A percentile compares a stretch with the other conserved stretches of the same genome.
These are phyloP conservation scores for Candida frijolesensis DNA, from an alignment of 1,139 yeast species.

Conservation along the genomic window DNA sequence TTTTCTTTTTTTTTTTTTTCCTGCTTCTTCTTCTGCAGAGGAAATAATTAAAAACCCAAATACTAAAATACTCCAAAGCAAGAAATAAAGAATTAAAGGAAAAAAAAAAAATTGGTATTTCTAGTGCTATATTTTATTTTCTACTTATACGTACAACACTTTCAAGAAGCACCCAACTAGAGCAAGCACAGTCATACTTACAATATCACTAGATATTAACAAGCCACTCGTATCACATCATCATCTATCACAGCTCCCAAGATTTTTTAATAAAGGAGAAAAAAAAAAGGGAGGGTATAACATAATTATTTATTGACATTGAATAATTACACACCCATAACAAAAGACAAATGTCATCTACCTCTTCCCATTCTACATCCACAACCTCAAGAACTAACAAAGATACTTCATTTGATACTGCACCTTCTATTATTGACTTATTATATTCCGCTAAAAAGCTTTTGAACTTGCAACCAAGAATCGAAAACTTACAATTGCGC, in stretches of 20 bases:
- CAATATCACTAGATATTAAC: too few relatives aligned
- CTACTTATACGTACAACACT: too few relatives aligned
- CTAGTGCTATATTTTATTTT: neutral
- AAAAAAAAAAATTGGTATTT: neutral
- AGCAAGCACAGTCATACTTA: too few relatives aligned
- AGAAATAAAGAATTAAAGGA: neutral
- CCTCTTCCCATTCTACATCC: neutral
- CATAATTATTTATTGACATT: neutral
- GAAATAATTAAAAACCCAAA: neutral
- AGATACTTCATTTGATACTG: slow-evolving; percentile 12
- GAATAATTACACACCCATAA: neutral
- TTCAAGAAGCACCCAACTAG: too few relatives aligned
- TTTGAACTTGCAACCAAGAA: slow-evolving; percentile 41
- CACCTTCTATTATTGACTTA: slow-evolving; percentile 46
- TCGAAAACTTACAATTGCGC: slow-evolving; percentile 44
- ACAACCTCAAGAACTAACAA: neutral
- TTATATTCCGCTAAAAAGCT: slow-evolving; percentile 47
- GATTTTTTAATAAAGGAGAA: neutral
- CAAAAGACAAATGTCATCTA: slow-evolving; percentile 1
- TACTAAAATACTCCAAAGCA: neutral
- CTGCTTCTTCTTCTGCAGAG: too few relatives aligned
- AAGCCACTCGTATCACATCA: too few relatives aligned
- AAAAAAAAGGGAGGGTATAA: neutral
- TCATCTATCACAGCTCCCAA: too few relatives aligned
- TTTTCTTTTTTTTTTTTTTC: too few relatives aligned